Conservation (phyloP, 768 basidiomycete genomes). For the Mycena galopus region DNA sequence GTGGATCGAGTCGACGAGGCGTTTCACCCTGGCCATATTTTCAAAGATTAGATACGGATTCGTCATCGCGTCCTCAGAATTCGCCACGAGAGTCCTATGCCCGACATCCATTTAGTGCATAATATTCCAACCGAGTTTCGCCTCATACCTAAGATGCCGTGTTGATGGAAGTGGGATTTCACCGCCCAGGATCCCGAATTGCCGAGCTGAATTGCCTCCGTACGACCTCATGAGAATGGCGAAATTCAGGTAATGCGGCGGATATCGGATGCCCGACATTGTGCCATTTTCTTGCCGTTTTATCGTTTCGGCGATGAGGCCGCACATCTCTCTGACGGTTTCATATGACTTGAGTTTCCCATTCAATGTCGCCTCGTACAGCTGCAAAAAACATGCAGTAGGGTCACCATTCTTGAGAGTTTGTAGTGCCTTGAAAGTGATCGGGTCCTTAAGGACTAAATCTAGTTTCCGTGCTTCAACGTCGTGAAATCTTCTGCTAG, state of each 20-base stretch:
- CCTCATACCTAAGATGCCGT: neutral
- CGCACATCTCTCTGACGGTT: neutral
- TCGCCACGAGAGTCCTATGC: conserved; percentile 35
- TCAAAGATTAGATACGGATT: conserved; percentile 43
- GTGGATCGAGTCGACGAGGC: conserved; percentile 33
- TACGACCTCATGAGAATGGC: neutral
- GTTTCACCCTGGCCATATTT: conserved; percentile 44
- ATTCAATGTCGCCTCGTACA: neutral
- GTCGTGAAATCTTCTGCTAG: no score
- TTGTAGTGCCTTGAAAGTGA: neutral
- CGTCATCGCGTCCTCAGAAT: conserved; percentile 39
- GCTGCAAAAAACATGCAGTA: neutral
- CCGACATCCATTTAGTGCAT: neutral
- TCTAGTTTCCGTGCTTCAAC: neutral
- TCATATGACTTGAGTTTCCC: neutral
- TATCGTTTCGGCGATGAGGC: neutral
- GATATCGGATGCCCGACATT: neutral
- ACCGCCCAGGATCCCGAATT: neutral
- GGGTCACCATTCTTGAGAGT: neutral
- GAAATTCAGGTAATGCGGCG: neutral
- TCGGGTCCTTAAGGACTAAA: neutral
- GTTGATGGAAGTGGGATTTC: neutral
- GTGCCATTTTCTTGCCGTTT: no score
- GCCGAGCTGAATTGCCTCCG: neutral
- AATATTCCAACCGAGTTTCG: neutral